Base-by-base conservation (phyloP, 805 yeast species). In the Cyberlindnera amylophila region DNA sequence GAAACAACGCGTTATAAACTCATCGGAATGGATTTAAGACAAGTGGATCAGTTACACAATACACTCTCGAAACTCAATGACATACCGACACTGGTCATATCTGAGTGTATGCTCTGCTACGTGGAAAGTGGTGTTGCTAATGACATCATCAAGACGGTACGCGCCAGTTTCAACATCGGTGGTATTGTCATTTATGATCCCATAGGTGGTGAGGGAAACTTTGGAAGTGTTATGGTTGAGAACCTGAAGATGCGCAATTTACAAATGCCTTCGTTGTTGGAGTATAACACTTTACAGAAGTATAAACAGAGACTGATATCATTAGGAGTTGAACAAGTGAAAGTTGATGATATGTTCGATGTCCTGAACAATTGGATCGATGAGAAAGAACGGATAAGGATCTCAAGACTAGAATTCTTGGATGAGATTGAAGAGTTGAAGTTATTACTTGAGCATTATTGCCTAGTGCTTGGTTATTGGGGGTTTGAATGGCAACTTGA, bases 41-140 rank as follows among this genome's bases (percentile, higher is more conserved):
- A 62, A 11, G 46, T 56, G 30, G 38, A 38, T 0, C 45, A 51
- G 7, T 57, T 76, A 7, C 44, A 50, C 26, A 9, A 21, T 6
- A 6, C 9, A 6, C 9, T 21, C 6, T 21, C 24, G 8, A 9
- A 21, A 21, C 24, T 21, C 8, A 9, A 9, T 12, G 55, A 53
- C 3, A 30, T 51, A 0, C 82, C 82, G 2, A 75, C 82, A 0
- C 46, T 79, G 12, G 59, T 77, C 3, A 61, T 79, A 17, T 75
- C 82, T 36, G 85, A 79, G 55, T 79, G 83, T 55, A 76, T 74
- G 30, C 55, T 79, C 13, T 79, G 85, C 52, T 79, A 79, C 54
- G 53, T 73, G 39, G 62, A 69, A 4, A 71, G 75, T 1, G 49
- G 54, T 12, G 72, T 67, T 11, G 69, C 78, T 17, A 57, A 58